phyloP scores from a whole-genome alignment of 2,329 filamentous ascomycete genomes.

The Cladosporium austrohemisphaericum region DNA sequence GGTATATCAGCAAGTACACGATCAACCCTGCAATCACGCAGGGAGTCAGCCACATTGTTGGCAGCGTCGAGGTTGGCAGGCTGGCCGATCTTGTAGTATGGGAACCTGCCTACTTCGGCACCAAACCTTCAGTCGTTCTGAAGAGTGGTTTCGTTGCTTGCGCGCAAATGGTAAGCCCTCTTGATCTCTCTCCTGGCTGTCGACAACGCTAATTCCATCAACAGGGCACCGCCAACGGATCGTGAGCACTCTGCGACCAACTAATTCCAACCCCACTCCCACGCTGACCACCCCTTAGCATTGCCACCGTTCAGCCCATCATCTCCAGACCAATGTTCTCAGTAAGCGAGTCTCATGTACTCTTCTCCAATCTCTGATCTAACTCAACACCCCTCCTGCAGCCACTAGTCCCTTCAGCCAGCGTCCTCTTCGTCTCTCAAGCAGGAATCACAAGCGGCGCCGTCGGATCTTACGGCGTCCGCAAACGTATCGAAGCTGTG shows the following conservation, averaged over 20 bases:
- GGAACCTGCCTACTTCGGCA: slow-evolving; percentile 78
- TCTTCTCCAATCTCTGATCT: background rate
- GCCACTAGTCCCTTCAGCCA: slow-evolving; percentile 75
- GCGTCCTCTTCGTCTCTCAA: slow-evolving; percentile 36
- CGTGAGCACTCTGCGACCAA: no score
- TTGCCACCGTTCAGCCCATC: slow-evolving; percentile 79
- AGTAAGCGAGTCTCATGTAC: slow-evolving; percentile 56
- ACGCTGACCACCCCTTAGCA: slow-evolving; percentile 41
- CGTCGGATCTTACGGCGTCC: slow-evolving; percentile 65
- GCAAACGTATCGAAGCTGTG: slow-evolving; percentile 74
- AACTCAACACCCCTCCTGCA: slow-evolving; percentile 48
- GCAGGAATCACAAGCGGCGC: slow-evolving; percentile 49
- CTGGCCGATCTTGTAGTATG: slow-evolving; percentile 82
- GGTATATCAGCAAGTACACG: slow-evolving; percentile 91
- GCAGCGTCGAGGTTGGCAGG: slow-evolving; percentile 81
- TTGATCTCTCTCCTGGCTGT: slow-evolving; percentile 36
- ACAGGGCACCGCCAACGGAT: background rate
- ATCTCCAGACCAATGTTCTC: slow-evolving; percentile 59
- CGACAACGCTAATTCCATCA: background rate
- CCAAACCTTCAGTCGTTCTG: slow-evolving; percentile 72
- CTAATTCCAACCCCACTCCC: background rate
- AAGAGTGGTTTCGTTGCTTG: slow-evolving; percentile 82
- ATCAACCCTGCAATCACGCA: slow-evolving; percentile 87
- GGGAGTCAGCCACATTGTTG: slow-evolving; percentile 79
- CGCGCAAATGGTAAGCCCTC: slow-evolving; percentile 70